Base-by-base conservation (phyloP, 768 basidiomycete genomes). In the Coprinopsis cinerea region DNA sequence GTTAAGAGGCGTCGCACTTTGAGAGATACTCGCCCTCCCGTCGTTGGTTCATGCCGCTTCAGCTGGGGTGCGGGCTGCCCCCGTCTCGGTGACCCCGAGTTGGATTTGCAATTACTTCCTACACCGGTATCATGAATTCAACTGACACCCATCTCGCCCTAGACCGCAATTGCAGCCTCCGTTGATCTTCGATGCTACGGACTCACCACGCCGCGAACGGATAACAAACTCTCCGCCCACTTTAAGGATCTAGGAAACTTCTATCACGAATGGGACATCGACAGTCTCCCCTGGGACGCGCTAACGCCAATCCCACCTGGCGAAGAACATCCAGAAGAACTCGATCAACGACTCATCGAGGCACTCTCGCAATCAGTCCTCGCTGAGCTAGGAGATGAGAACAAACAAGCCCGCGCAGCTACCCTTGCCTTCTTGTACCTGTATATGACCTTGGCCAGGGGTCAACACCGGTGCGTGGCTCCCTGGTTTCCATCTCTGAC, bases 151-250 rank as follows among this genome's bases (percentile, higher is more conserved):
- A 20, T 48, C 43, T 56, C 49, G 5, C 41, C 25, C 26, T 61
- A 92, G 85, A 94, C 95, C 54, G 95, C 95, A 9, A 80, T 99
- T 44, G 95, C 95, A 13, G 94, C 94, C 24, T 85, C 93, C 10
- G 87, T 98, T 30, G 92, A 94, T 65, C 83, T 99, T 44, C 88
- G 96, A 44, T 98, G 94, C 65, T 99, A 92, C 68, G 89, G 87
- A 3, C 76, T 92, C 46, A 75, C 85, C 30, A 81, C 83, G 2
- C 86, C 88, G 11, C 82, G 89, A 45, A 66, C 78, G 17, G 92
- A 90, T 61, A 74, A 74, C 47, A 85, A 81, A 56, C 57, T 95
- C 40, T 83, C 82, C 1, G 76, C 95, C 3, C 81, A 82, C 60
- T 83, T 96, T 53, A 69, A 79, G 47, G 92, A 98, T 64, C 78